These are phyloP conservation scores for Adiantum capillusveneris DNA, from an alignment of 75 land plant genomes.

Conservation along the genomic window DNA sequence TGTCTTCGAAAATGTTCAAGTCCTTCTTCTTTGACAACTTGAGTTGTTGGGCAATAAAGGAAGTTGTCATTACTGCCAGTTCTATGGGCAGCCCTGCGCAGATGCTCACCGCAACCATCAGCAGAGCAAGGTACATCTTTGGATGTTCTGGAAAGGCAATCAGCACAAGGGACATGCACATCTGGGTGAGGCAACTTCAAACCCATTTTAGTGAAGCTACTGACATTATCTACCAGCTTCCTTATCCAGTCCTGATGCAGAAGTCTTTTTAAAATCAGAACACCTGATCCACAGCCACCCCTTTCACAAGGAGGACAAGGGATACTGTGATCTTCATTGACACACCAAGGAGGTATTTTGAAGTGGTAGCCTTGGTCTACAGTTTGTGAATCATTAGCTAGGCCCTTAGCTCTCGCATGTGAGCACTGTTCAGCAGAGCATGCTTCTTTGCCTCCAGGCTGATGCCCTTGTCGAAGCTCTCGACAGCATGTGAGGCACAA, in stretches of 20 bases:
- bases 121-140: background rate
- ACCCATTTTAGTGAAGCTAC: slow-evolving; percentile 25
- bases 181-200: background rate
- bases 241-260: slow-evolving; percentile 66
- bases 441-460: slow-evolving; percentile 11
- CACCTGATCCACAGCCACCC: slow-evolving; percentile 56
- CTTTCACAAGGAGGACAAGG: slow-evolving; percentile 60
- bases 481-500: slow-evolving; percentile 25
- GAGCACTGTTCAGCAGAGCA: slow-evolving; percentile 7
- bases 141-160: slow-evolving; percentile 11
- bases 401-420: slow-evolving; percentile 1
- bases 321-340: slow-evolving; percentile 49
- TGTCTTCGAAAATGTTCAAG: slow-evolving; percentile 62
- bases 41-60: slow-evolving; percentile 57
- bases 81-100: slow-evolving; percentile 40
- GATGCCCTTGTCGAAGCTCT: slow-evolving; percentile 18
- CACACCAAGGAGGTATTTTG: background rate
- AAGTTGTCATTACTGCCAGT: slow-evolving; percentile 48
- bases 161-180: slow-evolving; percentile 9
- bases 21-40: slow-evolving; percentile 47
- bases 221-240: slow-evolving; percentile 60
- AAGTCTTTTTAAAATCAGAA: slow-evolving; percentile 40
- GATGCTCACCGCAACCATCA: background rate
- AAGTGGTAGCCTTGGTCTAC: background rate
- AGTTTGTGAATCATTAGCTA: background rate